phyloP scores from a whole-genome alignment of 2,329 filamentous ascomycete species.

The Dactylellina sp. region DNA sequence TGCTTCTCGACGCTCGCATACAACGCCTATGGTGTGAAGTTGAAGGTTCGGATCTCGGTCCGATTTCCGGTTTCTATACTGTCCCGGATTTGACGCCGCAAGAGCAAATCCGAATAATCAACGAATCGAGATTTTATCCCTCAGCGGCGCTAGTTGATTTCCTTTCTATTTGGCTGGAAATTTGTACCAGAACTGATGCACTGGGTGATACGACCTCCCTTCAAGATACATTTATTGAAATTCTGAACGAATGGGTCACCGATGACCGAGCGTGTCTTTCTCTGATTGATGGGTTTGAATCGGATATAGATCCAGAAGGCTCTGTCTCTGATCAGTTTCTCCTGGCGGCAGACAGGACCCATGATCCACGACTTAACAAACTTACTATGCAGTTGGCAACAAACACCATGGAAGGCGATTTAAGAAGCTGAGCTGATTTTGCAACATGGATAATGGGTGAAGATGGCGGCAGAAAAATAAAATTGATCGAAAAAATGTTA shows the following conservation, averaged over 20 bases:
- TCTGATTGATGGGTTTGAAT: conserved; percentile 4
- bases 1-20: conserved; percentile 28
- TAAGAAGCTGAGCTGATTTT: conserved; percentile 3
- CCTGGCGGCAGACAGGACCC: neutral
- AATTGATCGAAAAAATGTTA: conserved; percentile 4
- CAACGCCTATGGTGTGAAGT: conserved; percentile 23
- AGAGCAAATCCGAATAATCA: conserved; percentile 9
- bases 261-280: neutral
- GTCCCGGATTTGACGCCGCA: neutral
- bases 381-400: neutral
- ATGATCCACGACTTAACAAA: conserved; percentile 1
- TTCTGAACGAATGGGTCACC: conserved; percentile 4
- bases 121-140: conserved; percentile 20
- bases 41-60: conserved; percentile 6
- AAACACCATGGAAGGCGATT: neutral
- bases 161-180: conserved; percentile 14
- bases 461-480: neutral
- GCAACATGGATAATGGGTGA: conserved; percentile 11
- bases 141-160: conserved; percentile 12
- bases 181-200: conserved; percentile 6
- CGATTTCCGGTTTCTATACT: conserved; percentile 15
- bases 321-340: neutral
- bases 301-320: neutral
- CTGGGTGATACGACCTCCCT: conserved; percentile 2
- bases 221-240: neutral